Evolutionary conservation across 805 yeast genomes (phyloP).

Genomic region (Candida nonsorbophila): DNA sequence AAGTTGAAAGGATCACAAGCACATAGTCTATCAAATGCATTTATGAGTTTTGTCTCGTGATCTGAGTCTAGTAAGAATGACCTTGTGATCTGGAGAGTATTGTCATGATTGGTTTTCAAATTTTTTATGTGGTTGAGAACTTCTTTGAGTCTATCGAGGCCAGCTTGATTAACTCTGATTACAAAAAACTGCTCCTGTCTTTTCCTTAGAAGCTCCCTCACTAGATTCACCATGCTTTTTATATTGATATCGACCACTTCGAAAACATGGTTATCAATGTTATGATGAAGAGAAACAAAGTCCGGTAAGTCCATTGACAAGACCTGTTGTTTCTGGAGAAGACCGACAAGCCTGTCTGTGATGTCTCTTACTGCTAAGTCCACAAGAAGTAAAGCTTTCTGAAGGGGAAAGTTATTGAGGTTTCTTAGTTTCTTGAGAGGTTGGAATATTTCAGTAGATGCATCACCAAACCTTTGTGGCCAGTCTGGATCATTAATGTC

Average conservation of each 20-base stretch:
- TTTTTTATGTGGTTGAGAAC: constrained; percentile 36
- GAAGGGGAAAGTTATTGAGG: constrained; percentile 52
- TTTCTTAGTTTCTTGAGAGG: constrained; percentile 51
- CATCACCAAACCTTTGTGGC: constrained; percentile 37
- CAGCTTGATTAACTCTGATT: constrained; percentile 50
- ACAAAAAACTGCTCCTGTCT: constrained; percentile 66
- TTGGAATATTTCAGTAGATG: constrained; percentile 35
- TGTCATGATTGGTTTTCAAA: constrained; percentile 52
- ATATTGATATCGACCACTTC: constrained; percentile 54
- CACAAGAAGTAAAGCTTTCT: constrained; percentile 57
- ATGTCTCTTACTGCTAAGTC: constrained; percentile 62
- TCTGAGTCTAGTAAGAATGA: constrained; percentile 8
- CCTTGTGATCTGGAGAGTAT: constrained; percentile 33
- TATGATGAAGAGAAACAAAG: constrained; percentile 25
- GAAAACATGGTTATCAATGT: constrained; percentile 26
- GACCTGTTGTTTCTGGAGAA: constrained; percentile 23
- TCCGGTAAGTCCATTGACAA: constrained; percentile 38
- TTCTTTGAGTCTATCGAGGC: constrained; percentile 27
- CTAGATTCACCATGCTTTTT: constrained; percentile 58
- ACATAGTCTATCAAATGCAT: constrained; percentile 25
- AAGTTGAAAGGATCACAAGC: constrained; percentile 26
- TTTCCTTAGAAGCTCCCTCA: constrained; percentile 72
- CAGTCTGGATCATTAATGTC: constrained; percentile 16
- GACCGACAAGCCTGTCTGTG: constrained; percentile 37
- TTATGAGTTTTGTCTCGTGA: constrained; percentile 14